A percentile compares a stretch with the other conserved stretches of the same genome.
phyloP scores from a whole-genome alignment of 1,284 basidiomycete genomes.

The Cryptococcus deneoformans region DNA sequence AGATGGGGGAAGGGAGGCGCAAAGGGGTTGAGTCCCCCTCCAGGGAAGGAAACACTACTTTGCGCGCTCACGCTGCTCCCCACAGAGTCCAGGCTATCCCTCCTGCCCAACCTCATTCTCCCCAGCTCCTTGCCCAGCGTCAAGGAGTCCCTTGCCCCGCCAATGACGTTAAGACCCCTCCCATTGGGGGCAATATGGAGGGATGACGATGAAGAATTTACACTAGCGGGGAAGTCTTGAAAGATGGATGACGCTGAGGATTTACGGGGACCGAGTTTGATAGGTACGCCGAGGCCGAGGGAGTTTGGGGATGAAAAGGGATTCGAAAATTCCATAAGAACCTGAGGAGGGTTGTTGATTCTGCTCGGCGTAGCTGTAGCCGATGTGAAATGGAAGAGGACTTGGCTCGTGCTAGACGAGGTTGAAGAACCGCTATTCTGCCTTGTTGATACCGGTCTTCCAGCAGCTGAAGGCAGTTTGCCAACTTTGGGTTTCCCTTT shows the following conservation, averaged over 20 bases:
- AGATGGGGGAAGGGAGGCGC: not conserved
- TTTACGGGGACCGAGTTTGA: not conserved
- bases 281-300: not conserved
- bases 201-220: conserved; percentile 1
- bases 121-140: not conserved
- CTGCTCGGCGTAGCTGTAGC: not conserved
- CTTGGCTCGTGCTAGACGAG: not conserved
- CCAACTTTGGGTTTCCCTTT: not conserved
- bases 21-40: conserved; percentile 1
- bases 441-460: not conserved
- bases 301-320: conserved; percentile 6
- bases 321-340: conserved; percentile 14
- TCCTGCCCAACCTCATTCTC: not conserved
- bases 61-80: not conserved
- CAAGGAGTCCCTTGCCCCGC: not conserved
- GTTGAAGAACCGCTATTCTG: not conserved
- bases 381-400: conserved; percentile 10
- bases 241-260: not conserved
- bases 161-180: not conserved
- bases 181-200: conserved; percentile 1
- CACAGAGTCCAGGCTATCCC: not conserved
- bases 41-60: not conserved
- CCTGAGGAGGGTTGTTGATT: not conserved
- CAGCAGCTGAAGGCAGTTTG: not conserved
- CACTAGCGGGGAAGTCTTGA: conserved; percentile 10